Percentiles rank a stretch among this genome's conserved stretches.
Evolutionary conservation across 2,329 filamentous ascomycete species (phyloP).

Genomic region (Cordyceps farinosa): DNA sequence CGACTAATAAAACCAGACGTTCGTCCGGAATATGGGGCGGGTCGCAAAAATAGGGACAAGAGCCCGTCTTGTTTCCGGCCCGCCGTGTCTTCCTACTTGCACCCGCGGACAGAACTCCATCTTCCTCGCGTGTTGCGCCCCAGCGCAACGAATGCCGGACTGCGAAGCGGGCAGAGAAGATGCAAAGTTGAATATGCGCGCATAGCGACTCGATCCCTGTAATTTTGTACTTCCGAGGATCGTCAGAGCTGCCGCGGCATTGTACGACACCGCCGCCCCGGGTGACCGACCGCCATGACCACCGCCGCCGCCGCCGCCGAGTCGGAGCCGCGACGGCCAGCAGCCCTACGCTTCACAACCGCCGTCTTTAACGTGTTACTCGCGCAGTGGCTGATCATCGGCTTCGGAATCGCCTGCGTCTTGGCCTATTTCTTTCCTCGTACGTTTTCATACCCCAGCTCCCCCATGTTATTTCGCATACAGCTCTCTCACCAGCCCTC

Average conservation of each 20-base stretch:
- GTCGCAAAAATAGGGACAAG: background rate
- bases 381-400: constrained; percentile 64
- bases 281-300: background rate
- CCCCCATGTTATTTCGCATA: background rate
- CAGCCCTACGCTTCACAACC: background rate
- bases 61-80: constrained; percentile 8
- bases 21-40: background rate
- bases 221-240: too few species aligned
- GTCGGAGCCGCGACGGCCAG: background rate
- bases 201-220: too few species aligned
- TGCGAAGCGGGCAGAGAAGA: too few species aligned
- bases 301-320: background rate
- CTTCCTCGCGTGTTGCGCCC: too few species aligned
- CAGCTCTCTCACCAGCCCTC: background rate
- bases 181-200: background rate
- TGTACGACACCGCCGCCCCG: too few species aligned
- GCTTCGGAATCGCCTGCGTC: constrained; percentile 52
- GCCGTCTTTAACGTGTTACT: constrained; percentile 35
- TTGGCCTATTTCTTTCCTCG: constrained; percentile 43
- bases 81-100: background rate
- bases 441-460: constrained; percentile 26
- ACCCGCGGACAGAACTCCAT: background rate
- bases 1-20: background rate
- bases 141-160: too few species aligned
- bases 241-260: too few species aligned